Conservation (phyloP, 805 yeast genomes). For the Scheffersomyces coipomensis region DNA sequence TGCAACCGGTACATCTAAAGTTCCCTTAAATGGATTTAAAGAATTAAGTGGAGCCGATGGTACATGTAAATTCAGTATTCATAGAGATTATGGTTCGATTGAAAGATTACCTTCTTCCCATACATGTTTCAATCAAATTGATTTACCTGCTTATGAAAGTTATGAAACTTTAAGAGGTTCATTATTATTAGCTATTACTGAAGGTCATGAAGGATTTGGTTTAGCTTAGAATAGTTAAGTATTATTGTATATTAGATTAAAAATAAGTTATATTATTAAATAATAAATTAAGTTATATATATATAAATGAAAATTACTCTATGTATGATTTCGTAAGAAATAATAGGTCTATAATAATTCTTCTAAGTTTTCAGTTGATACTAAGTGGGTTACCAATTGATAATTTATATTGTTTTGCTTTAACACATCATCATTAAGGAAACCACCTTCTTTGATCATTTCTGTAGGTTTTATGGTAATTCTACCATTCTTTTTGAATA, state of each 20-base stretch:
- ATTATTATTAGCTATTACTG: slow-evolving; percentile 80
- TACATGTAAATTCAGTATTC: slow-evolving; percentile 80
- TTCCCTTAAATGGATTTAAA: slow-evolving; percentile 91
- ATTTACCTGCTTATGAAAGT: slow-evolving; percentile 87
- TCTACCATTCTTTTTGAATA: slow-evolving; percentile 70
- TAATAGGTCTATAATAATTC: slow-evolving; percentile 3
- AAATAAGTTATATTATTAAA: neutral
- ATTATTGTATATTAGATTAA: neutral
- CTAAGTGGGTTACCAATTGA: slow-evolving; percentile 29
- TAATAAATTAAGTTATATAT: neutral
- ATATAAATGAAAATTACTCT: no score
- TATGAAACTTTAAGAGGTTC: slow-evolving; percentile 84
- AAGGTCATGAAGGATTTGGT: slow-evolving; percentile 96
- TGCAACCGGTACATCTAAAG: slow-evolving; percentile 96
- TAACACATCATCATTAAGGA: slow-evolving; percentile 52
- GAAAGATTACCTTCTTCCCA: slow-evolving; percentile 94
- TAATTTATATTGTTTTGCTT: slow-evolving; percentile 38
- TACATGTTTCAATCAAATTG: slow-evolving; percentile 95
- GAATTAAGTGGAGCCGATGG: slow-evolving; percentile 88
- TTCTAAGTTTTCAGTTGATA: slow-evolving; percentile 36
- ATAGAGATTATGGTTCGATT: slow-evolving; percentile 79
- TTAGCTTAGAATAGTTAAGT: slow-evolving; percentile 46
- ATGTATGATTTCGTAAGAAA: neutral
- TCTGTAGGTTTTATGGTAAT: slow-evolving; percentile 69
- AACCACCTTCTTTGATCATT: slow-evolving; percentile 54